Percentiles rank a stretch among this genome's conserved stretches.
These are phyloP conservation scores for Yarrowia yakushimensis DNA, from an alignment of 805 yeast species.

Conservation along the genomic window DNA sequence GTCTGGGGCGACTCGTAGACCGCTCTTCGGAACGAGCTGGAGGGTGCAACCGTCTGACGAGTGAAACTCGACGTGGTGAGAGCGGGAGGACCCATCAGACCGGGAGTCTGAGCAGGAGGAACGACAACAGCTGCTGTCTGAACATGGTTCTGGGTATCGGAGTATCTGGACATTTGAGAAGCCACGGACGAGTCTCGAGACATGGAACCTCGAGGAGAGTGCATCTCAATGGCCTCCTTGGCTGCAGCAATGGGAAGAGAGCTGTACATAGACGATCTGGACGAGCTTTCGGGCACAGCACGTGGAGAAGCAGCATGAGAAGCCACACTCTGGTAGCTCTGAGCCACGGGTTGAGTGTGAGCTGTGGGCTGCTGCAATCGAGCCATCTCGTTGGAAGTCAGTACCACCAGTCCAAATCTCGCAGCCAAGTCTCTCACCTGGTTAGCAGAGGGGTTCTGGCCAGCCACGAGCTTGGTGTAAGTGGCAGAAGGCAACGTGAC, in stretches of 20 bases:
- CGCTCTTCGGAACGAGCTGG: neutral
- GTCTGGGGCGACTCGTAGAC: slow-evolving; percentile 10
- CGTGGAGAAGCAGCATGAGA: neutral
- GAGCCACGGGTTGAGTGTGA: neutral
- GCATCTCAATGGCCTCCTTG: slow-evolving; percentile 22
- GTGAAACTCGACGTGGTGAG: neutral
- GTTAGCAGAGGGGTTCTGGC: slow-evolving; percentile 11
- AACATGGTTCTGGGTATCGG: neutral
- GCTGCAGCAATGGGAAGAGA: slow-evolving; percentile 16
- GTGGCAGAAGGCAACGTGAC: slow-evolving; percentile 39
- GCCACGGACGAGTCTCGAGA: slow-evolving; percentile 3
- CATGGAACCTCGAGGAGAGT: neutral
- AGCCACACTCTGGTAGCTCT: neutral
- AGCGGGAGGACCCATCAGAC: slow-evolving; percentile 13
- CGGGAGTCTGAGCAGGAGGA: neutral
- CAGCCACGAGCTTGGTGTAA: slow-evolving; percentile 25
- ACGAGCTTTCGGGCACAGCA: neutral
- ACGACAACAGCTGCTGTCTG: neutral
- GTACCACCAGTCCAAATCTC: slow-evolving; percentile 5
- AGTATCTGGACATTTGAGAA: neutral
- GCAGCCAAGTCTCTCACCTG: slow-evolving; percentile 13
- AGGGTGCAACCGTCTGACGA: neutral
- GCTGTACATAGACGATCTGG: neutral
- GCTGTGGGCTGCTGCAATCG: neutral
- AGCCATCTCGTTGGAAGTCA: neutral